phyloP scores from a whole-genome alignment of 2,329 filamentous ascomycete species.

The Nakataea oryzae region DNA sequence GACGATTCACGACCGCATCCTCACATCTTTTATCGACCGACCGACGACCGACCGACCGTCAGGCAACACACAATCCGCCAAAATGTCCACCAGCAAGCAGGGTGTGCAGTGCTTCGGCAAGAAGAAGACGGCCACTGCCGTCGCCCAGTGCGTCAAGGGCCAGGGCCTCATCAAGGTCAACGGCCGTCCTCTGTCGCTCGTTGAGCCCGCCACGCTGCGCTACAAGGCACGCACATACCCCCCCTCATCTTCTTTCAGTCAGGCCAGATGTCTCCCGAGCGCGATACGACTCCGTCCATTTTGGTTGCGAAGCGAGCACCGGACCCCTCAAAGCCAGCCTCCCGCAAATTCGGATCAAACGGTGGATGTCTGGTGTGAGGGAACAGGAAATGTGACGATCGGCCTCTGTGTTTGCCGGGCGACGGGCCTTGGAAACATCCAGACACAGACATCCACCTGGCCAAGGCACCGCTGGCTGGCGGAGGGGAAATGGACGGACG shows the following conservation, averaged over 20 bases:
- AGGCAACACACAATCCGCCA: conserved; percentile 24
- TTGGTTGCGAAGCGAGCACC: conserved; percentile 8
- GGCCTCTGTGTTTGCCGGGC: background rate
- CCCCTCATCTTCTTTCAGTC: background rate
- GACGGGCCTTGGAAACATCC: background rate
- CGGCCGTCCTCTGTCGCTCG: conserved; percentile 86
- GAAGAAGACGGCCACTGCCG: conserved; percentile 83
- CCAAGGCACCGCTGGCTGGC: background rate
- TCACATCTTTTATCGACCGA: background rate
- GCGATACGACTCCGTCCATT: background rate
- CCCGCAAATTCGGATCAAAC: background rate
- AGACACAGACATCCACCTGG: background rate
- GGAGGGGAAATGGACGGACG: background rate
- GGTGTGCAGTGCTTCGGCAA: conserved; percentile 99
- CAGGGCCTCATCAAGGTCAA: conserved; percentile 94
- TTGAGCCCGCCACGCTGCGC: conserved; percentile 92
- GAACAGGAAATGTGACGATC: background rate
- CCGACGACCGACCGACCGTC: background rate
- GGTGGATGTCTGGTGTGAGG: background rate
- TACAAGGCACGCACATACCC: conserved; percentile 64
- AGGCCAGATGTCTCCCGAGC: background rate
- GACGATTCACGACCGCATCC: background rate
- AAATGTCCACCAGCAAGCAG: conserved; percentile 62
- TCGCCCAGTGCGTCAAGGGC: conserved; percentile 72
- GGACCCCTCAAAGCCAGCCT: background rate